These are phyloP conservation scores for Rutstroemia sp. DNA, from an alignment of 2,329 filamentous ascomycete species.

Conservation along the genomic window DNA sequence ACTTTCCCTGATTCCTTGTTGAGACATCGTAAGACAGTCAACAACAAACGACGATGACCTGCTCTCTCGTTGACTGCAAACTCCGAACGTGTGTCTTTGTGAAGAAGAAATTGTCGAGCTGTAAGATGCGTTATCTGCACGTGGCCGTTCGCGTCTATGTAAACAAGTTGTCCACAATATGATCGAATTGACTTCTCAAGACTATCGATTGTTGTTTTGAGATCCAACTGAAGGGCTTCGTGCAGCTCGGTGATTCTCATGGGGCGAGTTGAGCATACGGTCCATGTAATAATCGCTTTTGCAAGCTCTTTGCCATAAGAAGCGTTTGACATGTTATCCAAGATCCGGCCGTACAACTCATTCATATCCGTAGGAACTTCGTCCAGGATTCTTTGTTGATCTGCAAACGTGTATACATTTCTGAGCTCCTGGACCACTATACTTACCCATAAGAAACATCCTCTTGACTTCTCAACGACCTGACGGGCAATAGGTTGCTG, in stretches of 20 bases:
- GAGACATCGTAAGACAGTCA: slow-evolving; percentile 23
- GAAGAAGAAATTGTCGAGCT: slow-evolving; percentile 25
- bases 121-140: slow-evolving; percentile 27
- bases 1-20: slow-evolving; percentile 13
- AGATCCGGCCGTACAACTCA: slow-evolving; percentile 10
- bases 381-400: no score
- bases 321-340: slow-evolving; percentile 7
- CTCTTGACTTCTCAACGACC: no score
- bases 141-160: slow-evolving; percentile 15
- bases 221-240: slow-evolving; percentile 25
- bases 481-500: no score
- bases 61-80: slow-evolving; percentile 20
- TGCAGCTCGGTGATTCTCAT: slow-evolving; percentile 16
- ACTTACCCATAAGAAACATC: no score
- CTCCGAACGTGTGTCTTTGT: slow-evolving; percentile 17
- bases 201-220: slow-evolving; percentile 21
- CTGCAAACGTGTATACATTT: no score
- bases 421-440: no score
- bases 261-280: slow-evolving; percentile 21
- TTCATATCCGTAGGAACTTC: slow-evolving; percentile 25
- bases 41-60: slow-evolving; percentile 23
- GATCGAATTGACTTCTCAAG: slow-evolving; percentile 20
- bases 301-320: slow-evolving; percentile 22
- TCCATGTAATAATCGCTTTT: slow-evolving; percentile 26
- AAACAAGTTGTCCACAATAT: slow-evolving; percentile 28